Evolutionary conservation across 2,329 filamentous ascomycete species (phyloP).

Genomic region (Rhynchosporium graminicola): DNA sequence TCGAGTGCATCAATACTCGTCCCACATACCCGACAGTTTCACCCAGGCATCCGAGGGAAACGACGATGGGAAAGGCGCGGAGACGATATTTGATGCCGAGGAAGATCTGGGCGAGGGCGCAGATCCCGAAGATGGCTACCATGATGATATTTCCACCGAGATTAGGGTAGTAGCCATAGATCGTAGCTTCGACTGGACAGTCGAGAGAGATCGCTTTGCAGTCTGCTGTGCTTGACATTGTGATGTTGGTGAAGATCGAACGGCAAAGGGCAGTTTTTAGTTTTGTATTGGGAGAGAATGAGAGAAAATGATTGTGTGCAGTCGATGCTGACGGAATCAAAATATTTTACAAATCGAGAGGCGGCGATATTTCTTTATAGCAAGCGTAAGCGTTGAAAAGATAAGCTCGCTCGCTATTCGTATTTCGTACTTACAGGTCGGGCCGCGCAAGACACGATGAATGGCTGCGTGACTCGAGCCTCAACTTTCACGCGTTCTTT

Average conservation of each 20-base stretch:
- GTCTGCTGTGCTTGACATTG: conserved; percentile 35
- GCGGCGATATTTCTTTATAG: background rate
- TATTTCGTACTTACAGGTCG: background rate
- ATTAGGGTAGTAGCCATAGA: conserved; percentile 55
- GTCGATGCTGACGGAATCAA: background rate
- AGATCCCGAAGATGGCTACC: conserved; percentile 49
- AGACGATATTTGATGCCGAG: conserved; percentile 52
- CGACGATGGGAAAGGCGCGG: conserved; percentile 53
- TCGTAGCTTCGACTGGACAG: conserved; percentile 55
- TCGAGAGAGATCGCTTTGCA: conserved; percentile 40
- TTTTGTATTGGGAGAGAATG: background rate
- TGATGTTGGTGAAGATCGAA: background rate
- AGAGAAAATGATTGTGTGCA: background rate
- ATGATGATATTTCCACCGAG: conserved; percentile 56
- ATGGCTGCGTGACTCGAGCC: background rate
- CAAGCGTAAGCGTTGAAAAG: background rate
- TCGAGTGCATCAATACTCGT: conserved; percentile 51
- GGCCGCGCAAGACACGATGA: background rate
- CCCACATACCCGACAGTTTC: conserved; percentile 57
- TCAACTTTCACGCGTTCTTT: background rate
- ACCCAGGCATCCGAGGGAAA: conserved; percentile 51
- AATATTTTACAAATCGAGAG: background rate
- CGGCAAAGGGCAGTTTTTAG: background rate
- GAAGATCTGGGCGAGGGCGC: conserved; percentile 44
- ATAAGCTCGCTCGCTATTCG: background rate